Percentiles rank a stretch among this genome's conserved stretches.
These are phyloP conservation scores for Pistacia vera DNA, from an alignment of 345 rosid species.

Conservation along the genomic window DNA sequence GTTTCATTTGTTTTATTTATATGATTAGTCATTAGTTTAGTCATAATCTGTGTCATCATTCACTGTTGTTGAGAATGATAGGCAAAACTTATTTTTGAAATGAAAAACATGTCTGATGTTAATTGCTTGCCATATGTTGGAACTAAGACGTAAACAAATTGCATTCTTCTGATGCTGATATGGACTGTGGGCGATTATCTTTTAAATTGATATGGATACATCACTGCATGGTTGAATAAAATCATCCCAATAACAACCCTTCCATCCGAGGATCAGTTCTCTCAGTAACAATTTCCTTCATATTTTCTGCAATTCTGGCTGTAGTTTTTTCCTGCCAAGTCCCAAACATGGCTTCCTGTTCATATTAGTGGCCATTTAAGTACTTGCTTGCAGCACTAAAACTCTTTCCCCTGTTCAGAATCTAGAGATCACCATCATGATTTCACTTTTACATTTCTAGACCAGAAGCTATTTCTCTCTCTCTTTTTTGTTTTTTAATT, in stretches of 20 bases:
- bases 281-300: too few species aligned
- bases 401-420: too few species aligned
- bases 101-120: not conserved
- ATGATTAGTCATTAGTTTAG: not conserved
- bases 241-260: too few species aligned
- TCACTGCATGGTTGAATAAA: not conserved
- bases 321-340: not conserved
- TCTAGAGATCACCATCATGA: too few species aligned
- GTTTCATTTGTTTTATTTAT: not conserved
- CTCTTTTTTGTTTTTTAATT: too few species aligned
- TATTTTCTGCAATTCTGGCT: not conserved
- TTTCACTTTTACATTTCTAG: too few species aligned
- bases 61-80: slow-evolving; percentile 7
- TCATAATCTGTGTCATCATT: not conserved
- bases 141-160: not conserved
- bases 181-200: not conserved
- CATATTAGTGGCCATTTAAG: too few species aligned
- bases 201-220: not conserved
- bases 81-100: not conserved
- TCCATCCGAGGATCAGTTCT: too few species aligned
- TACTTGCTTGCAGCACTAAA: too few species aligned
- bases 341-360: not conserved
- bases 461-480: too few species aligned
- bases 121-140: not conserved
- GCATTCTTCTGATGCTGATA: not conserved